Evolutionary conservation across 2,329 filamentous ascomycete species (phyloP).

Genomic region (Phaeosphaeria sp.): DNA sequence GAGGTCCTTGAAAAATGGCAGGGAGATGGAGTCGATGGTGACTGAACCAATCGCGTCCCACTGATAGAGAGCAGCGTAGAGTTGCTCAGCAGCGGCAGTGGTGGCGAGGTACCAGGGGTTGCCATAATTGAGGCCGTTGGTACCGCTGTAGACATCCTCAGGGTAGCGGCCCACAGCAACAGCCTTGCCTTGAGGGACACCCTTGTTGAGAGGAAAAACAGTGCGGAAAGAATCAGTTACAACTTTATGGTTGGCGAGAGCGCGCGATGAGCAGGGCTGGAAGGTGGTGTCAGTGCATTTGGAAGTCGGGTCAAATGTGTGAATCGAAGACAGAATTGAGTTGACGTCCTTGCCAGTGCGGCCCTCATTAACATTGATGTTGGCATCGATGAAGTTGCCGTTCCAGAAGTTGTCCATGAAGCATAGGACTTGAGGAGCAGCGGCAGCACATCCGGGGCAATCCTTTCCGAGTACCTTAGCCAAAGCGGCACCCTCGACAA

Average conservation of each 20-base stretch:
- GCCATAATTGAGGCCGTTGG: constrained; percentile 61
- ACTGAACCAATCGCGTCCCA: constrained; percentile 71
- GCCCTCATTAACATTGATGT: constrained; percentile 65
- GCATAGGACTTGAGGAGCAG: constrained; percentile 75
- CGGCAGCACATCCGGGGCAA: constrained; percentile 65
- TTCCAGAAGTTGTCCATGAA: constrained; percentile 79
- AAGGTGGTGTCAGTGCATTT: constrained; percentile 74
- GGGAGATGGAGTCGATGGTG: constrained; percentile 67
- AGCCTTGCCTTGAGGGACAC: constrained; percentile 65
- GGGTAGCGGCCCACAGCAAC: constrained; percentile 54
- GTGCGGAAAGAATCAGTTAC: constrained; percentile 77
- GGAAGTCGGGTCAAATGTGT: constrained; percentile 70
- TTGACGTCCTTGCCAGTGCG: constrained; percentile 76
- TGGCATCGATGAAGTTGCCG: constrained; percentile 69
- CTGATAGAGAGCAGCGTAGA: constrained; percentile 77
- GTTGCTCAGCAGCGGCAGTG: constrained; percentile 77
- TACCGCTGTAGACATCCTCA: constrained; percentile 65
- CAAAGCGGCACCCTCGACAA: constrained; percentile 69
- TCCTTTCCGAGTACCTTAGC: constrained; percentile 69
- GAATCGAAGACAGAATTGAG: constrained; percentile 61
- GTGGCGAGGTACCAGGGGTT: constrained; percentile 84
- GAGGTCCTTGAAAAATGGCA: constrained; percentile 74
- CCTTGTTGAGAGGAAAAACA: constrained; percentile 73
- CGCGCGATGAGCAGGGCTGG: constrained; percentile 71
- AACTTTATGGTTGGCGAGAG: constrained; percentile 75